Evolutionary conservation across 2,329 filamentous ascomycete genomes (phyloP).

Genomic region (Parastagonospora nodorum): DNA sequence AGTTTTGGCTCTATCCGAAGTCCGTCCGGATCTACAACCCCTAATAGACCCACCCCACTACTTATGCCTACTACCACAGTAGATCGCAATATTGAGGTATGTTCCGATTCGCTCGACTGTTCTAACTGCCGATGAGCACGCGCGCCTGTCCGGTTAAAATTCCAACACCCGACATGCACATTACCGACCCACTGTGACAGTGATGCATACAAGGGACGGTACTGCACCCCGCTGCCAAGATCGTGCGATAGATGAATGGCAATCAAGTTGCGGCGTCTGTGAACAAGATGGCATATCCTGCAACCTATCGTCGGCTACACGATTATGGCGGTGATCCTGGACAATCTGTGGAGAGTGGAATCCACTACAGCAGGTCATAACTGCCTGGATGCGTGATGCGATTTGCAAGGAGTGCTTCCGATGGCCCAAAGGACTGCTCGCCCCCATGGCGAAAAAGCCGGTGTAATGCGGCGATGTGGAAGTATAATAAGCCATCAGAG

Average conservation of each 20-base stretch:
- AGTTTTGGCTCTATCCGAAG: no score
- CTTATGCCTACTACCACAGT: neutral
- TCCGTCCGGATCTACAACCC: no score
- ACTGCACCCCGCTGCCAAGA: constrained; percentile 28
- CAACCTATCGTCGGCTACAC: constrained; percentile 20
- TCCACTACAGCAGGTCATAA: constrained; percentile 3
- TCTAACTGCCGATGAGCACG: constrained; percentile 5
- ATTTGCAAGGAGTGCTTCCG: constrained; percentile 9
- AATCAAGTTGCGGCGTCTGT: constrained; percentile 23
- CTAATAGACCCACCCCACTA: no score
- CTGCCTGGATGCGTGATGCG: constrained; percentile 3
- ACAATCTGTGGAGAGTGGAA: constrained; percentile 25
- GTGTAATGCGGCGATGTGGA: constrained; percentile 1
- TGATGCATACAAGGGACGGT: constrained; percentile 6
- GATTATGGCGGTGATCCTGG: constrained; percentile 16
- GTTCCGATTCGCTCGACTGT: constrained; percentile 1
- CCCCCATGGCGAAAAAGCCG: constrained; percentile 12
- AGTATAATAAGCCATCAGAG: constrained; percentile 28
- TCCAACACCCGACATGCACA: neutral
- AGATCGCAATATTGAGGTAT: neutral
- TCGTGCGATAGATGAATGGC: constrained; percentile 19
- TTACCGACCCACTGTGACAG: constrained; percentile 6
- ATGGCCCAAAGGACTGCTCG: constrained; percentile 16
- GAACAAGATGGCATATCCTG: constrained; percentile 18
- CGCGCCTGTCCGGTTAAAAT: constrained; percentile 5